Evolutionary conservation across 441 rosid genomes (phyloP), one percentile per base, ranked within the genome.

Genomic region (Corymbia calophylla): DNA sequence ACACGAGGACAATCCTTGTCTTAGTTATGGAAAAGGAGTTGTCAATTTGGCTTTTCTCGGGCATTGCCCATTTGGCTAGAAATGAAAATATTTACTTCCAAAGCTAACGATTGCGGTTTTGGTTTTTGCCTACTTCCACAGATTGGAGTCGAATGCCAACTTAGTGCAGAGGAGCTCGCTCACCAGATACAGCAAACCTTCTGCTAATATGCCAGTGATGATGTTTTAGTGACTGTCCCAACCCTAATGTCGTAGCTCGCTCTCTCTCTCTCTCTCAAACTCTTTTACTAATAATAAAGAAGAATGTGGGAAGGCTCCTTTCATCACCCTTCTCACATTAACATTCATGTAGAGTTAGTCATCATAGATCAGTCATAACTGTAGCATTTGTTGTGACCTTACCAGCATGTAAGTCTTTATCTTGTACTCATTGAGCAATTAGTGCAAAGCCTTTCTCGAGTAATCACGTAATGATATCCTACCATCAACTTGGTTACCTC

Each of bases 61-160:
- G 53, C 55, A 3, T 80, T 73, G 31, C 44, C n/a, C 62, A 32
- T 64, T 23, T 44, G n/a, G 66, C 87, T 80, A 85, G 82, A 47
- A 21, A 55, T 31, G 86, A 62, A 47, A 4, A 77, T 44, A 44
- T 68, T 68, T 32, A 17, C 77, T 68, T 44, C 19, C 77, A 17
- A 12, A 87, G 89, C 87, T 86, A 88, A 89, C 80, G 91, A 92
- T 77, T 87, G 64, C n/a, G 7, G 47, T 56, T 27, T 53, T 29
- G 89, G 60, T 64, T 88, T 86, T 81, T 87, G 55, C 92, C 47
- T 32, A 27, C 44, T 58, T 23, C 58, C 44, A 87, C 94, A 98
- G 99, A 95, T 98, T 92, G 99, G 99, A 93, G 94, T 96, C 90
- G 98, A 96, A 93, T 98, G 99, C 93, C 98, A 92, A 93, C 97